Conservation (phyloP, 345 rosid species). For the Hibiscus trionum region DNA sequence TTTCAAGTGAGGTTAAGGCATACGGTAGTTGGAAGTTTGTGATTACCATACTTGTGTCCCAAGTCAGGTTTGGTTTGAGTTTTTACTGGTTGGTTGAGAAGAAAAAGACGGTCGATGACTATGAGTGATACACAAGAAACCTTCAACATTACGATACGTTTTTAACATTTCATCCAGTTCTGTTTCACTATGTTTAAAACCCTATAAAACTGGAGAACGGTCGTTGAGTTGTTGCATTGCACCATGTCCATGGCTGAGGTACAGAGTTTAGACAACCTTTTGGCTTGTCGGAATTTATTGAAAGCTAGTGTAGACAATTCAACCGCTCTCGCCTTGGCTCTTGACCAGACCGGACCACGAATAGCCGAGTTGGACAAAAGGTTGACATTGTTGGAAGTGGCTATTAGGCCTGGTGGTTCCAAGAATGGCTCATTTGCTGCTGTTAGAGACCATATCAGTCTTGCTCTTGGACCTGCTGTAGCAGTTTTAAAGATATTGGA, state of each 20-base stretch:
- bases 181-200: not conserved
- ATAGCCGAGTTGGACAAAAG: constrained; percentile 29
- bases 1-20: not conserved
- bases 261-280: constrained; percentile 30
- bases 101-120: constrained; percentile 17
- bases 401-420: constrained; percentile 18
- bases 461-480: constrained; percentile 47
- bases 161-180: not conserved
- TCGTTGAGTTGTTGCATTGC: not conserved
- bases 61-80: constrained; percentile 61
- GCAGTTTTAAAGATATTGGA: constrained; percentile 47
- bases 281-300: constrained; percentile 38
- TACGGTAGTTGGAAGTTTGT: constrained; percentile 5
- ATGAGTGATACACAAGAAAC: constrained; percentile 15
- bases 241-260: constrained; percentile 28
- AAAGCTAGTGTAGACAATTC: constrained; percentile 55
- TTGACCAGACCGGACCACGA: constrained; percentile 35
- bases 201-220: not conserved
- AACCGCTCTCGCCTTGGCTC: constrained; percentile 32
- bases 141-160: not conserved
- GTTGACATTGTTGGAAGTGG: constrained; percentile 37
- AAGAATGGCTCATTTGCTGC: constrained; percentile 31
- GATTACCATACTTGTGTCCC: constrained; percentile 30
- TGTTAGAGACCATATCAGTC: constrained; percentile 42
- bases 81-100: constrained; percentile 38